phyloP scores from a whole-genome alignment of 2,329 filamentous ascomycete genomes.

The Talaromyces sp. region DNA sequence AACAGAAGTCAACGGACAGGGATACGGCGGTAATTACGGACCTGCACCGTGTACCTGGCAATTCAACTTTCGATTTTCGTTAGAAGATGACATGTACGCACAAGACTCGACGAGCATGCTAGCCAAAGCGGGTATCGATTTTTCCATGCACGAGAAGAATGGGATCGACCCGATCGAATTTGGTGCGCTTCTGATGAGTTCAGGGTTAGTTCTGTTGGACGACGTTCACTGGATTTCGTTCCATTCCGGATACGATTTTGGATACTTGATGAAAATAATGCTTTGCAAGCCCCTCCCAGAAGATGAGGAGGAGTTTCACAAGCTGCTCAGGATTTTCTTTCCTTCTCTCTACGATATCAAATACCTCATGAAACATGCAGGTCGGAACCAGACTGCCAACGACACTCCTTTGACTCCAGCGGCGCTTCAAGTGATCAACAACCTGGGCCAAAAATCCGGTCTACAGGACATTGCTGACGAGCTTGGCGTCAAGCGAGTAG shows the following conservation, averaged over 20 bases:
- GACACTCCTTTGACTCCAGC: conserved; percentile 60
- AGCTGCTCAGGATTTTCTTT: conserved; percentile 87
- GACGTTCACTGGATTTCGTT: conserved; percentile 96
- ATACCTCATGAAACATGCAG: conserved; percentile 89
- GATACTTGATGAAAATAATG: conserved; percentile 92
- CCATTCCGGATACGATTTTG: conserved; percentile 97
- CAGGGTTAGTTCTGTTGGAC: conserved; percentile 81
- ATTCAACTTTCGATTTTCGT: conserved; percentile 96
- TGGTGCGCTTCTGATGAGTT: conserved; percentile 83
- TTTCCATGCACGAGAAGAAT: conserved; percentile 74
- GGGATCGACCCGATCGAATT: conserved; percentile 90
- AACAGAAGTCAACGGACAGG: conserved; percentile 48
- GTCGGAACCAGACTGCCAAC: conserved; percentile 63
- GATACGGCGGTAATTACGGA: conserved; percentile 52
- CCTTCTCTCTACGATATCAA: conserved; percentile 94
- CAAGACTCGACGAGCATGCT: conserved; percentile 90
- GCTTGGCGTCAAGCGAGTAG: conserved; percentile 82
- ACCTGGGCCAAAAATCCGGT: conserved; percentile 84
- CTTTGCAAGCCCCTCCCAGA: conserved; percentile 77
- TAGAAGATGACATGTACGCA: conserved; percentile 96
- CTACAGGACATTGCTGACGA: conserved; percentile 92
- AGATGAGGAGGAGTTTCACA: conserved; percentile 84
- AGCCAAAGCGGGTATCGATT: conserved; percentile 88
- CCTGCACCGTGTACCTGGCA: conserved; percentile 88
- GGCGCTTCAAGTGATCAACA: conserved; percentile 71